Evolutionary conservation across 495 filamentous ascomycete genomes (phyloP), one percentile per base, ranked within the genome.

Genomic region (Penicillium pulvis): DNA sequence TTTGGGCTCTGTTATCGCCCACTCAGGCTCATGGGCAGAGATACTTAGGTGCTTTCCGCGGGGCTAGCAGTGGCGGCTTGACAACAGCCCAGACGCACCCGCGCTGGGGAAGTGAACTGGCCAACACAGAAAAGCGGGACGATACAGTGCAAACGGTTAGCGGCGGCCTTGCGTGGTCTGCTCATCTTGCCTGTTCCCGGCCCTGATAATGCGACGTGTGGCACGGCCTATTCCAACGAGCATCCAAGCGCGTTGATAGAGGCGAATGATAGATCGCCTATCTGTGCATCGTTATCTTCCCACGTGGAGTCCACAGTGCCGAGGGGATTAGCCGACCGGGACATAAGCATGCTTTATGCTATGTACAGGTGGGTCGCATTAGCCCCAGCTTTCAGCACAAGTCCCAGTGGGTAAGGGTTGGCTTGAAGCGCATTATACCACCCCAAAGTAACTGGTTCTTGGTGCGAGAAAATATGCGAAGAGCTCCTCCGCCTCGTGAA

Each of bases 391-490:
- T 28, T 28, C 28, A 28, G 28, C 28, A 28, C 28, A 28, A 7
- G 1, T 28, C 28, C 6, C 28, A 7, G 3, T 28, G 20, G 20
- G 1, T 1, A 23, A 2, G 20, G 20, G 20, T 23, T 2, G 20
- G 20, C 20, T 23, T 23, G 2, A 23, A 23, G 20, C 20, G 20
- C 20, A 81, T 80, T 50, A 85, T 81, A 12, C 79, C 80, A 49
- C 79, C 80, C 79, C 81, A 85, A 42, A 85, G 75, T 41, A 83
- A 76, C 56, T 82, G 77, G 46, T 81, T 81, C 68, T 81, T 79
- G 6, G 80, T 81, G 39, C 77, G 74, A 57, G 82, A 47, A 82
- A 79, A 47, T 81, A 77, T 19, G 77, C 79, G 42, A 82, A 80
- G 16, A 81, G 68, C 52, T 79, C 73, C 50, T 82, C 76, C 0